Evolutionary conservation across 2,329 filamentous ascomycete species (phyloP), one percentile per base, ranked within the genome.

Genomic region (Penicillium occitanis): DNA sequence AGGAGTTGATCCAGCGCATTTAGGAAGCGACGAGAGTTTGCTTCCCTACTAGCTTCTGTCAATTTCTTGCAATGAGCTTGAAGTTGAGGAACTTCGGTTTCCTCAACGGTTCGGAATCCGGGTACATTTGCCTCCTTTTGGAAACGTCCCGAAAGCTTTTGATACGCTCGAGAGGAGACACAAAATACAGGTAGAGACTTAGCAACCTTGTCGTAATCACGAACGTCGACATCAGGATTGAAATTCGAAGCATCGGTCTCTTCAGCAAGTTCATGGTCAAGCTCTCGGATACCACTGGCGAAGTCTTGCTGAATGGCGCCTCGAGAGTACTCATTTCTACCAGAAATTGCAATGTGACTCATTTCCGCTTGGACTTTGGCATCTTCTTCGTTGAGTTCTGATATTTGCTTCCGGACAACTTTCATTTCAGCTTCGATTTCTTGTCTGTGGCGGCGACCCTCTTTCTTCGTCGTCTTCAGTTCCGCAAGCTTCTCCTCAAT

Each of bases 151-250:
- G 80, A 78, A n/a, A 90, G 75, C 70, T 87, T 86, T 69, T 90
- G 87, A 63, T 88, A 90, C 0, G 84, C 87, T 53, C 84, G 79
- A 57, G 84, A 86, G 66, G 85, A 88, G 17, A 90, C 85, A 68
- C 87, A 90, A 71, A 89, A 91, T 1, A 90, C 87, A 0, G 87
- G 84, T 0, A 91, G 77, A 0, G 78, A 80, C 8, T 74, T 74
- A 0, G 85, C 86, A 7, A 89, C 81, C 51, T 85, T 75, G 0
- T 85, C 81, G 62, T 90, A 90, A 70, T 90, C 83, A 10, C 86
- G 81, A 2, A 79, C 53, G 6, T 87, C 83, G n/a, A 82, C 71
- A 1, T 85, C 81, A 0, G 85, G 85, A 68, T 88, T 77, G 69
- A 87, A 88, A 8, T 79, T 79, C 0, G 80, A 81, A 22, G 84